Conservation (phyloP, 495 filamentous ascomycete genomes). For the Massariosphaeria phaeospora region DNA sequence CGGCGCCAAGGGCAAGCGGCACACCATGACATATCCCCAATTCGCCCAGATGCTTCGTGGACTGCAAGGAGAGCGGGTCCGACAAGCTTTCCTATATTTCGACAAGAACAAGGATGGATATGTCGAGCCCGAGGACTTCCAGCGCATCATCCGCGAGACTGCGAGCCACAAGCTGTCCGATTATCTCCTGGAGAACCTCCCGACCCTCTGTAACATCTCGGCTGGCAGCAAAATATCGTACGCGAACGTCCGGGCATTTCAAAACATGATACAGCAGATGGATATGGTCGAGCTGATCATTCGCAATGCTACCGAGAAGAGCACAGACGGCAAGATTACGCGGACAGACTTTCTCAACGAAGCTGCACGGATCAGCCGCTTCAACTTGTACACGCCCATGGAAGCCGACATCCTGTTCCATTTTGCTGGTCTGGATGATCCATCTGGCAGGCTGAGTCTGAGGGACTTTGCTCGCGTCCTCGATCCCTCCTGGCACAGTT, state of each 20-base stretch:
- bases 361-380: conserved; percentile 81
- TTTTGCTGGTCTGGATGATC: conserved; percentile 87
- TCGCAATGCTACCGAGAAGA: conserved; percentile 77
- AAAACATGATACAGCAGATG: conserved; percentile 96
- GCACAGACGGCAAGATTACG: conserved; percentile 85
- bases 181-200: conserved; percentile 88
- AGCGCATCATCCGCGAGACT: conserved; percentile 89
- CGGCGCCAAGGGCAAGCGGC: conserved; percentile 74
- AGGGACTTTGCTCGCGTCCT: conserved; percentile 90
- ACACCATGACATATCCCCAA: conserved; percentile 90
- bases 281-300: conserved; percentile 92
- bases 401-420: conserved; percentile 98
- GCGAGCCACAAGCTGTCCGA: conserved; percentile 96
- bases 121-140: conserved; percentile 93
- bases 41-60: conserved; percentile 98
- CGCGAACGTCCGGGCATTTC: conserved; percentile 93
- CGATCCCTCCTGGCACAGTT: conserved; percentile 80
- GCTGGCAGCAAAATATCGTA: conserved; percentile 91
- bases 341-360: conserved; percentile 92
- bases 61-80: conserved; percentile 87
- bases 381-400: conserved; percentile 95
- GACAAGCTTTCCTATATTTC: conserved; percentile 88
- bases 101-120: conserved; percentile 96
- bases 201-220: conserved; percentile 91
- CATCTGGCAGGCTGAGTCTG: conserved; percentile 75